These are phyloP conservation scores for Lentinula sp. DNA, from an alignment of 768 basidiomycete species.

Conservation along the genomic window DNA sequence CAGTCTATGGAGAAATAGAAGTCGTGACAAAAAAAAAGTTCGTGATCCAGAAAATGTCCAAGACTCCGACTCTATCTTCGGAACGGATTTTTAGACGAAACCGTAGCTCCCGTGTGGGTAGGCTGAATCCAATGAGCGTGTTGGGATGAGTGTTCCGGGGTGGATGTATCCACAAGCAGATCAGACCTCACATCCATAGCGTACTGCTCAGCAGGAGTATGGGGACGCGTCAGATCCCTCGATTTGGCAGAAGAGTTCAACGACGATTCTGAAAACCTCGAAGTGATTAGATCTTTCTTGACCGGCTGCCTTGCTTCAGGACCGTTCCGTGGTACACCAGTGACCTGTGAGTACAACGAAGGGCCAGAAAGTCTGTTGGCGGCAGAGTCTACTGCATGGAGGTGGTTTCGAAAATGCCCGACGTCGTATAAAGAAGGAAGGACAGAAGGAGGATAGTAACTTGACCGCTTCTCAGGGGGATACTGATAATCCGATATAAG, in stretches of 20 bases:
- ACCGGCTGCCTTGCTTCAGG: slow-evolving; percentile 76
- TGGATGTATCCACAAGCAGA: slow-evolving; percentile 2
- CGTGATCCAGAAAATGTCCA: not conserved
- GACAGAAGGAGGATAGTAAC: slow-evolving; percentile 35
- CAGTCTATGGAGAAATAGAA: not conserved
- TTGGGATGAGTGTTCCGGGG: slow-evolving; percentile 25
- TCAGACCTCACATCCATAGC: slow-evolving; percentile 28
- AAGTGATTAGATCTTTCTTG: slow-evolving; percentile 27
- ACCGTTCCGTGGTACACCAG: slow-evolving; percentile 51
- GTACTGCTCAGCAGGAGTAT: slow-evolving; percentile 59
- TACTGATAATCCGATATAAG: slow-evolving; percentile 43
- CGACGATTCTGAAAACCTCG: slow-evolving; percentile 7
- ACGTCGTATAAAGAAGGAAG: slow-evolving; percentile 31
- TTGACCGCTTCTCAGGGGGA: slow-evolving; percentile 29
- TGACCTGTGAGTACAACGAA: slow-evolving; percentile 66
- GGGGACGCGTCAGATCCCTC: slow-evolving; percentile 18
- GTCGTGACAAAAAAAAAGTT: not conserved
- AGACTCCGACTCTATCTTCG: slow-evolving; percentile 25
- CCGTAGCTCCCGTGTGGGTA: slow-evolving; percentile 27
- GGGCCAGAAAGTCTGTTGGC: slow-evolving; percentile 35
- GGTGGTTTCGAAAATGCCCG: slow-evolving; percentile 14
- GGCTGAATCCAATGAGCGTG: slow-evolving; percentile 35
- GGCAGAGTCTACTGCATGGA: slow-evolving; percentile 10
- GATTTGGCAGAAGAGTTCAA: not conserved
- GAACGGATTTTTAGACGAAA: slow-evolving; percentile 51